Evolutionary conservation across 768 basidiomycete genomes (phyloP), one percentile per base, ranked within the genome.

Genomic region (Suillus spraguei): DNA sequence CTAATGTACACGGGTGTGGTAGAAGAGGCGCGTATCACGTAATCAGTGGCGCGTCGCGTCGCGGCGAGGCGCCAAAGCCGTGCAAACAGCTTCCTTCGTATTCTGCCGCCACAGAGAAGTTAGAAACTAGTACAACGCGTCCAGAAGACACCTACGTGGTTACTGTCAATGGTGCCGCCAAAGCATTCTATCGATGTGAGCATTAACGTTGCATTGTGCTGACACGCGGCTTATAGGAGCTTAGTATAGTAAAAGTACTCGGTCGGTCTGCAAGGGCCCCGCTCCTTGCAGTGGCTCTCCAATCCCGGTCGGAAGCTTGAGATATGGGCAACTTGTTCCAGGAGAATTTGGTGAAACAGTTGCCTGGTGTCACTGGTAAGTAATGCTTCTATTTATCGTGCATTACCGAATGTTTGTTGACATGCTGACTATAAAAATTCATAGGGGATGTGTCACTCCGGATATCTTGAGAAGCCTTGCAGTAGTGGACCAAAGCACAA

Each of bases 341-440:
- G 77, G 72, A 22, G 74, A 80, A 44, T 85, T 81, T 59, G 85
- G 88, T 54, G 88, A 90, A 72, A 83, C 80, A 0, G 85, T 92
- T 4, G 81, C 87, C 69, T 93, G 92, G 92, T 79, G 85, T 47
- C 91, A 93, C 67, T 93, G 91, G 90, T 90, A 74, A 68, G 79
- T 63, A 54, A 63, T 46, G 35, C 42, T 55, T 69, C 65, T 64
- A 28, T 60, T 54, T 63, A 32, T 22, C n/a, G 11, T 33, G 32
- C 28, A 17, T 24, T 14, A 16, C 20, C 11, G 20, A 4, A 20
- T 47, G 42, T 13, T n/a, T 46, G 22, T 28, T 28, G 28, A 28
- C 28, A 28, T 49, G 49, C 59, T 58, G 55, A 50, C 36, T 52
- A 62, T 47, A 9, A 39, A 62, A 42, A 17, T 61, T 46, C 22